Evolutionary conservation across 2,329 filamentous ascomycete species (phyloP), one percentile per base, ranked within the genome.

Genomic region (Emericellopsis atlantica): DNA sequence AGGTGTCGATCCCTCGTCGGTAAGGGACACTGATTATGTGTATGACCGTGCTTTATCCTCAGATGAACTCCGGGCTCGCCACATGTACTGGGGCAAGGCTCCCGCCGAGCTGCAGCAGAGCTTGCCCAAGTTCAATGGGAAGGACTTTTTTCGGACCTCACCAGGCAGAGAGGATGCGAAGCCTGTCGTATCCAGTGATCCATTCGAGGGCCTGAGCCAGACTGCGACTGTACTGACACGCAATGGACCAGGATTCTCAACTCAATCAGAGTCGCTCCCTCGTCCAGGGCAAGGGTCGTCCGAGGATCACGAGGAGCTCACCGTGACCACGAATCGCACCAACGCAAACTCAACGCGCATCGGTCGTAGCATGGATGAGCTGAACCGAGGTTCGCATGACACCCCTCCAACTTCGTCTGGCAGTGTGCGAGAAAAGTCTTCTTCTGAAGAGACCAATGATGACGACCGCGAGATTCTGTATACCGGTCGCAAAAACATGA

Each of bases 91-190:
- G 73, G 74, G 72, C 9, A 69, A 72, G 35, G 67, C 70, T 14
- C 67, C 74, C 34, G 63, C 58, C 24, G 65, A 68, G 46, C 62
- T 65, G 11, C 62, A 69, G 38, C 64, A 60, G 29, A 72, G 74
- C 2, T 58, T 79, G 33, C 76, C 76, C 29, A 79, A 76, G 53
- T 81, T 76, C 48, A 76, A 81, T 47, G 76, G 77, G 21, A 78
- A 76, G 52, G 67, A 79, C 51, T 80, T 80, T 48, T 80, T 79
- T 45, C 72, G 70, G 24, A 59, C 72, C 4, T 78, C 75, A 1
- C 72, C 73, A 1, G 53, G 56, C 45, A 73, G 71, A 51, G 49
- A 56, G 29, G 45, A 44, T 24, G 46, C 47, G 9, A 21, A 43
- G 4, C 43, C 44, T 15, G 32, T 36, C 16, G 15, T 14, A 12